Evolutionary conservation across 139 green algal species (phyloP).

Genomic region (Chlorokybus atmophyticus): DNA sequence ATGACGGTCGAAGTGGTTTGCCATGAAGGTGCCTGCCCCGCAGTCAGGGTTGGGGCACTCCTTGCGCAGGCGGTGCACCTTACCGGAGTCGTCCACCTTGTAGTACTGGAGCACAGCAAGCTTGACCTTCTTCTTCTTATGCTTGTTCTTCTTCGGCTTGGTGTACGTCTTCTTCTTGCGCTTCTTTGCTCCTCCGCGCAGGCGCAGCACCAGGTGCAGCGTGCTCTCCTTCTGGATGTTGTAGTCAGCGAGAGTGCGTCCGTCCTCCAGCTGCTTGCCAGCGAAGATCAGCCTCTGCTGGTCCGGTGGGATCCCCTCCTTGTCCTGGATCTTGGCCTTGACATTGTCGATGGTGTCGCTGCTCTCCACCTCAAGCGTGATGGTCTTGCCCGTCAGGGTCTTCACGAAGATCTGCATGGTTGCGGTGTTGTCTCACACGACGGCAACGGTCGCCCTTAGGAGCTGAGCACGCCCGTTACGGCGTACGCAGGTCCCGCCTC

Average conservation of each 20-base stretch:
- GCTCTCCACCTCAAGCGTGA: constrained; percentile 38
- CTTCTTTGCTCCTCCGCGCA: constrained; percentile 91
- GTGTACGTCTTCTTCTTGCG: constrained; percentile 99
- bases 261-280: constrained; percentile 36
- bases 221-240: constrained; percentile 39
- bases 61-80: constrained; percentile 92
- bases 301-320: constrained; percentile 38
- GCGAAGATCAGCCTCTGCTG: constrained; percentile 35
- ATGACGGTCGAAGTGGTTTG: constrained; percentile 89
- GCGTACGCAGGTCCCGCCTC: too few species aligned
- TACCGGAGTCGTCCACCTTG: constrained; percentile 91
- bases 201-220: constrained; percentile 38
- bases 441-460: too few species aligned
- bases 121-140: constrained; percentile 98
- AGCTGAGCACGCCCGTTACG: too few species aligned
- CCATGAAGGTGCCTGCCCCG: constrained; percentile 96
- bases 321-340: too few species aligned
- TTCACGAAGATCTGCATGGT: constrained; percentile 67
- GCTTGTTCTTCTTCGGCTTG: constrained; percentile 99
- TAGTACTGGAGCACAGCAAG: constrained; percentile 68
- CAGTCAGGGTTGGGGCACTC: constrained; percentile 74
- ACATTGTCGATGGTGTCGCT: too few species aligned
- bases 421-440: constrained; percentile 1
- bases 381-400: constrained; percentile 64
- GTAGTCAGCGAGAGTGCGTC: constrained; percentile 31